phyloP scores from a whole-genome alignment of 768 basidiomycete species.

The Strobilomyces dryophilus region DNA sequence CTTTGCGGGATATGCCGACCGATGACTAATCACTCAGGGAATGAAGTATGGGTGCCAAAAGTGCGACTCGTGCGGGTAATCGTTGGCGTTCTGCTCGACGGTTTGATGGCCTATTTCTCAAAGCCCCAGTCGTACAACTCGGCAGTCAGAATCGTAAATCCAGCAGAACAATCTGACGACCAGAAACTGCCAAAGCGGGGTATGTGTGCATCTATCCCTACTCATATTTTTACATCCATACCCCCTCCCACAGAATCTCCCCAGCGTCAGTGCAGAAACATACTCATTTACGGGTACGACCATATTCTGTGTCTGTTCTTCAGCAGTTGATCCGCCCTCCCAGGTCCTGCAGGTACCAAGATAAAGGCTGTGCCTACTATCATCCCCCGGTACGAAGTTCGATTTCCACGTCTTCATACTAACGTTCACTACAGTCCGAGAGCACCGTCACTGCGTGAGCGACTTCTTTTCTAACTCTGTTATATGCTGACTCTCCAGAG shows the following conservation, averaged over 20 bases:
- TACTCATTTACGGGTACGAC: conserved; percentile 82
- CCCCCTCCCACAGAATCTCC: conserved; percentile 47
- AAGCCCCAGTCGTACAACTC: conserved; percentile 53
- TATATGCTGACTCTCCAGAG: conserved; percentile 23
- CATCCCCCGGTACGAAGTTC: conserved; percentile 60
- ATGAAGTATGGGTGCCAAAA: conserved; percentile 7
- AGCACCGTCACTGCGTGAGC: conserved; percentile 26
- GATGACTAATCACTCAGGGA: conserved; percentile 16
- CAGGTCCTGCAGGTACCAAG: conserved; percentile 82
- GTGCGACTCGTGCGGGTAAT: background rate
- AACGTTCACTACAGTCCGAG: conserved; percentile 18
- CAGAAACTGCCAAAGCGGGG: conserved; percentile 52
- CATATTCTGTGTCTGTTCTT: background rate
- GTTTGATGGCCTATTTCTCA: conserved; percentile 65
- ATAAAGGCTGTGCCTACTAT: conserved; percentile 80
- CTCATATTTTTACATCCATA: conserved; percentile 3
- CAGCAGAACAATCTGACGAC: conserved; percentile 40
- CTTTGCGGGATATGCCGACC: conserved; percentile 12
- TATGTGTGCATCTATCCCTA: conserved; percentile 32
- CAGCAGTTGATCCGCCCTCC: background rate
- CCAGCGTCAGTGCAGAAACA: conserved; percentile 84
- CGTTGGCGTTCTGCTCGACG: conserved; percentile 1
- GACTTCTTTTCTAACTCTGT: background rate
- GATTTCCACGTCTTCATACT: conserved; percentile 8
- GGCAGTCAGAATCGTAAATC: conserved; percentile 71